phyloP scores from a whole-genome alignment of 192 early-diverging fungal species.

The Mortierella antarctica region DNA sequence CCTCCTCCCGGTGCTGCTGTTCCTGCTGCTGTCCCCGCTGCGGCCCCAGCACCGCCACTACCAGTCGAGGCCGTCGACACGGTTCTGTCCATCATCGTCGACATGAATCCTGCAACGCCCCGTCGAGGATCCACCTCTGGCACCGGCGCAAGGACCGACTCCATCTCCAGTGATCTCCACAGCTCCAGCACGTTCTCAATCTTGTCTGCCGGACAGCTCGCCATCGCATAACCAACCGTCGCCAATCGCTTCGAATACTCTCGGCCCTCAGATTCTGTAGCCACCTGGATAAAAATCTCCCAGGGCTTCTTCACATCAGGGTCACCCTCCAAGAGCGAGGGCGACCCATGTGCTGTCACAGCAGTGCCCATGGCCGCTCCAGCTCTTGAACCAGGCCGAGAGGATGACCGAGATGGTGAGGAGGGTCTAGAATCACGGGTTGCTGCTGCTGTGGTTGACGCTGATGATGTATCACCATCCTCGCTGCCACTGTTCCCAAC shows the following conservation, averaged over 20 bases:
- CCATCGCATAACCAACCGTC: constrained; percentile 65
- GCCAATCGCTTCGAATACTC: constrained; percentile 57
- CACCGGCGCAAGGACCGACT: constrained; percentile 36
- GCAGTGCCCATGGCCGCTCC: constrained; percentile 1
- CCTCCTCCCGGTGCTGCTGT: background rate
- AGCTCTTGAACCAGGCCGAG: constrained; percentile 18
- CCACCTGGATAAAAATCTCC: constrained; percentile 56
- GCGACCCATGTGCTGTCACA: background rate
- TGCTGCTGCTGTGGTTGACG: background rate
- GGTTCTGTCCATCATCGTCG: constrained; percentile 39
- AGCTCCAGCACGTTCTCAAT: constrained; percentile 39
- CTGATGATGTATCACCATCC: background rate
- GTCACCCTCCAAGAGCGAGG: constrained; percentile 20
- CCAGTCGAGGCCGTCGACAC: constrained; percentile 1
- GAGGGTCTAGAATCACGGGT: constrained; percentile 5
- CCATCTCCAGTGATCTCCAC: constrained; percentile 48
- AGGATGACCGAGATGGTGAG: constrained; percentile 9
- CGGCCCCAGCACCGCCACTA: background rate
- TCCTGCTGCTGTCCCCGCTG: background rate
- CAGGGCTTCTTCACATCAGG: constrained; percentile 56
- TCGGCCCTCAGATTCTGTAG: constrained; percentile 30
- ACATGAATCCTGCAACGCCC: constrained; percentile 45
- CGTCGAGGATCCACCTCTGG: constrained; percentile 39
- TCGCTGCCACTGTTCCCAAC: background rate
- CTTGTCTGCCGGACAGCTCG: constrained; percentile 61